Conservation (phyloP, 768 basidiomycete species). For the Panaeolus papilionaceus region DNA sequence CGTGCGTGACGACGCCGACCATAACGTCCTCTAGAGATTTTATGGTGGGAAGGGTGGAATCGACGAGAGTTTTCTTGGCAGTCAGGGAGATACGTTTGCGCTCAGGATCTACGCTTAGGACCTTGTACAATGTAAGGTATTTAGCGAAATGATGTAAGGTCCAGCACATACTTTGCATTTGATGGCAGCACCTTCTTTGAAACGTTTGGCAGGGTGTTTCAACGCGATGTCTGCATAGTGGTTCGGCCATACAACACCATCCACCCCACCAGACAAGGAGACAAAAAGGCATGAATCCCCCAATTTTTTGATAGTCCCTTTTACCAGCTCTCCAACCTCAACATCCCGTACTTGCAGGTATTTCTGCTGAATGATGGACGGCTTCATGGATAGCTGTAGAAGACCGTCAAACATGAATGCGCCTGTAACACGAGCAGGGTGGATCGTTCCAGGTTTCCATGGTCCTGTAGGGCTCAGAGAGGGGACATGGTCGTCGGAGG, state of each 20-base stretch:
- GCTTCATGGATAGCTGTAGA: conserved; percentile 85
- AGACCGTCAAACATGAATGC: conserved; percentile 87
- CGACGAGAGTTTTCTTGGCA: conserved; percentile 88
- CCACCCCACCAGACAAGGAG: conserved; percentile 84
- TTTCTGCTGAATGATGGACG: conserved; percentile 82
- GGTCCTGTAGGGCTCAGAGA: conserved; percentile 78
- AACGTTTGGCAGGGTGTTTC: conserved; percentile 91
- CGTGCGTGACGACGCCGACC: conserved; percentile 77
- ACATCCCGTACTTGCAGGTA: conserved; percentile 87
- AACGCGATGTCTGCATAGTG: conserved; percentile 96
- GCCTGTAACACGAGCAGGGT: conserved; percentile 88
- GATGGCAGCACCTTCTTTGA: conserved; percentile 81
- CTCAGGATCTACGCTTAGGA: conserved; percentile 82
- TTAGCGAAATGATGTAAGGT: conserved; percentile 17
- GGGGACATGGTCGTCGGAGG: conserved; percentile 89
- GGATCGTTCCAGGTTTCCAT: conserved; percentile 81
- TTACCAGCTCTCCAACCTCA: conserved; percentile 84
- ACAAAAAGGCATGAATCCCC: conserved; percentile 85
- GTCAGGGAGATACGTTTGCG: conserved; percentile 86
- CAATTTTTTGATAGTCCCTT: conserved; percentile 87
- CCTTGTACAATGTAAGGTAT: conserved; percentile 44
- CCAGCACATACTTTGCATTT: conserved; percentile 76
- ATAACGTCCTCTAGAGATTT: conserved; percentile 68
- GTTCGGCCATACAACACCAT: conserved; percentile 92
- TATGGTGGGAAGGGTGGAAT: conserved; percentile 78